Evolutionary conservation across 179 eudicot species (phyloP).

Genomic region (Nepenthes alata): DNA sequence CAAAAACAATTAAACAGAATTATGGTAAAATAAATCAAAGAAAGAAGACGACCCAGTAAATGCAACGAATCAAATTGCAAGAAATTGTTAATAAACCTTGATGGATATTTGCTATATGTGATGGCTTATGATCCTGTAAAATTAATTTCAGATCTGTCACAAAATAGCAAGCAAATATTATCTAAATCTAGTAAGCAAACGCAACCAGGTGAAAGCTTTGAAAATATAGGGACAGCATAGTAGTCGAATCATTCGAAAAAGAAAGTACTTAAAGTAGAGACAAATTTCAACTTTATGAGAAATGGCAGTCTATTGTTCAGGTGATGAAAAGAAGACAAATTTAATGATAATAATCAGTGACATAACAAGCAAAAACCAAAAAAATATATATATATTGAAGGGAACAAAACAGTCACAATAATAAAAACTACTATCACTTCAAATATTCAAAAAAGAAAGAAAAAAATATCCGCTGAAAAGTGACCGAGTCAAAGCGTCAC

Average conservation of each 20-base stretch:
- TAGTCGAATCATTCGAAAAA: conserved; percentile 12
- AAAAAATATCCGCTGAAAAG: conserved; percentile 8
- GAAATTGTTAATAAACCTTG: conserved; percentile 19
- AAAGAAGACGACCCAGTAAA: conserved; percentile 2
- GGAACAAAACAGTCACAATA: conserved; percentile 9
- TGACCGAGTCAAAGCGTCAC: conserved; percentile 27
- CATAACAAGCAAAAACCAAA: neutral
- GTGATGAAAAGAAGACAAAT: conserved; percentile 7
- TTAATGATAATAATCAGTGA: conserved; percentile 12
- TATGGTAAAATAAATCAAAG: neutral
- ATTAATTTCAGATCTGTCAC: conserved; percentile 8
- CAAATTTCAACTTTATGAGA: conserved; percentile 26
- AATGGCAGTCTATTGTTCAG: conserved; percentile 16
- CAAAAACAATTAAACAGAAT: neutral
- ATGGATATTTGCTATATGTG: conserved; percentile 12
- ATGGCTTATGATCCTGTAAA: conserved; percentile 25
- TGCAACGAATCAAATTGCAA: conserved; percentile 4
- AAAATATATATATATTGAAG: neutral
- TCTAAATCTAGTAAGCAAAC: conserved; percentile 13
- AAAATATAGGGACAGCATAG: neutral
- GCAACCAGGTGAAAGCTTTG: neutral
- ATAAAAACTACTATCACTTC: neutral
- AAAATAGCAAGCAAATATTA: conserved; percentile 4
- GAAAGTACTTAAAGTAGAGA: conserved; percentile 9
- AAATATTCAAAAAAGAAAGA: conserved; percentile 2